Evolutionary conservation across 148 eudicot species (phyloP).

Genomic region (Vaccinium darrowii): DNA sequence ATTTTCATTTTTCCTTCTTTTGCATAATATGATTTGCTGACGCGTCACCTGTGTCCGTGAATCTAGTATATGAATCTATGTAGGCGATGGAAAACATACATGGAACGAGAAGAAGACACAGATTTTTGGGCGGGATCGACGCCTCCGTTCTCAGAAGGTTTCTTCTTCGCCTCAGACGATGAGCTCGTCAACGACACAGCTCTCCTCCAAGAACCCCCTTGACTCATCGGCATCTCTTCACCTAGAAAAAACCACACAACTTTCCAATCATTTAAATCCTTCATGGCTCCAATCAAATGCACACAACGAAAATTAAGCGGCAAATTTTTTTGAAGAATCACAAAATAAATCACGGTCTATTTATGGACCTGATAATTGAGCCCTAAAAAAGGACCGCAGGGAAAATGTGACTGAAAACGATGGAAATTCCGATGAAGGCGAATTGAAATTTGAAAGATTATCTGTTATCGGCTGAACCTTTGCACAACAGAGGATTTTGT

Average conservation of each 20-base stretch:
- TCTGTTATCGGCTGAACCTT: neutral
- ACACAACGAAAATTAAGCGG: neutral
- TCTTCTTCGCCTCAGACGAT: conserved; percentile 34
- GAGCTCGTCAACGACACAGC: conserved; percentile 21
- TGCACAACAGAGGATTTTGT: neutral
- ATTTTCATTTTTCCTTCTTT: no score
- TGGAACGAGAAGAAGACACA: conserved; percentile 12
- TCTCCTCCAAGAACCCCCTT: conserved; percentile 36
- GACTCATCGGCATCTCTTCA: conserved; percentile 34
- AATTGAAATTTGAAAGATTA: neutral
- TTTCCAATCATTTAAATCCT: neutral
- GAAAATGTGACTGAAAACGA: neutral
- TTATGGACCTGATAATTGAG: neutral
- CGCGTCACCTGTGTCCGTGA: no score
- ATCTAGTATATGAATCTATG: no score
- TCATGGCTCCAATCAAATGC: neutral
- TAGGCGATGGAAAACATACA: conserved; percentile 33
- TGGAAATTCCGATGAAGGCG: neutral
- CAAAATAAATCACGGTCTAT: no score
- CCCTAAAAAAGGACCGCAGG: neutral
- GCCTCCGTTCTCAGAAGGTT: conserved; percentile 17
- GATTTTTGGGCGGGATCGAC: neutral
- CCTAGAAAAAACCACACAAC: neutral
- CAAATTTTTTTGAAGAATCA: neutral
- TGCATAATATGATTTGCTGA: no score